phyloP scores from a whole-genome alignment of 2,329 filamentous ascomycete genomes.

The Botrytis squamosa region DNA sequence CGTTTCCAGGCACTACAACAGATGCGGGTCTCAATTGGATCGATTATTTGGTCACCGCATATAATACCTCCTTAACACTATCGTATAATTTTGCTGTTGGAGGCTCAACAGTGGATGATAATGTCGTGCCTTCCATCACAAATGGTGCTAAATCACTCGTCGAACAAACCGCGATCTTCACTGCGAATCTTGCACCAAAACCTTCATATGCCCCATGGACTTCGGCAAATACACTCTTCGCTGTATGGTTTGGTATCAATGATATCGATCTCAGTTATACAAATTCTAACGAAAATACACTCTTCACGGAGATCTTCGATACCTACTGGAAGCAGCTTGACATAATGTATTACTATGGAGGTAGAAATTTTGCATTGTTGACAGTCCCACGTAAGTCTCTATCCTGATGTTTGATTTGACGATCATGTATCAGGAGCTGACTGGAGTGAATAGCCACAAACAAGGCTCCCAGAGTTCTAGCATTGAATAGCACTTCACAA shows the following conservation, averaged over 20 bases:
- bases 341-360: constrained; percentile 46
- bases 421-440: neutral
- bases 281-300: neutral
- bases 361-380: constrained; percentile 49
- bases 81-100: constrained; percentile 11
- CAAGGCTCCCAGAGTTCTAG: neutral
- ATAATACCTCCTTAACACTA: constrained; percentile 5
- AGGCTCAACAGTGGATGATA: neutral
- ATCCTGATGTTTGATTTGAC: neutral
- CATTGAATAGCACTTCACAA: neutral
- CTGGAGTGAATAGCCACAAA: neutral
- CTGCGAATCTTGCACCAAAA: constrained; percentile 11
- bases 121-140: neutral
- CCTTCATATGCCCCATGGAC: constrained; percentile 14
- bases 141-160: constrained; percentile 3
- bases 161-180: constrained; percentile 2
- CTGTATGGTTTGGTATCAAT: constrained; percentile 15
- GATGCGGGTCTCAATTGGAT: constrained; percentile 14
- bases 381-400: constrained; percentile 44
- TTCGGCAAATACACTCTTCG: constrained; percentile 11
- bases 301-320: constrained; percentile 6
- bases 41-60: neutral
- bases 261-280: constrained; percentile 12
- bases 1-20: constrained; percentile 10
- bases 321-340: constrained; percentile 15